Evolutionary conservation across 2,329 filamentous ascomycete species (phyloP).

Genomic region (Colletotrichum neosansevieriae): DNA sequence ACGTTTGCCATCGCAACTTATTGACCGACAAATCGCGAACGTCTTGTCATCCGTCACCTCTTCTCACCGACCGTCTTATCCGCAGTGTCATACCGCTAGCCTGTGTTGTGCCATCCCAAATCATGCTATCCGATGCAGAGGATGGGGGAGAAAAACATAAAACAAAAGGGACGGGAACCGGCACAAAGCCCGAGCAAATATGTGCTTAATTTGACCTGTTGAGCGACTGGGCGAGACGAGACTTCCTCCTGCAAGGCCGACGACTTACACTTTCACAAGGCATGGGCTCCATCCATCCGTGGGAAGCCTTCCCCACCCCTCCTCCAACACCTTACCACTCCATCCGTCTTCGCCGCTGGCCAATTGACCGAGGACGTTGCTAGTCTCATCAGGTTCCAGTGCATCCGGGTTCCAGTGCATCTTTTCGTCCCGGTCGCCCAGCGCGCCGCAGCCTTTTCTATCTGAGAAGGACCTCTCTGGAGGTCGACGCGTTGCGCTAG

Average conservation of each 20-base stretch:
- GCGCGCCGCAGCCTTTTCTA: constrained; percentile 9
- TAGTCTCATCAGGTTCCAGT: constrained; percentile 26
- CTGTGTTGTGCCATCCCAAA: not conserved
- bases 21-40: not conserved
- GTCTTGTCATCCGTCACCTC: not conserved
- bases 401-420: constrained; percentile 24
- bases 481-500: constrained; percentile 17
- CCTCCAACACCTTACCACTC: constrained; percentile 22
- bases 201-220: constrained; percentile 12
- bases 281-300: constrained; percentile 22
- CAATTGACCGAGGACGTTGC: constrained; percentile 14
- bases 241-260: constrained; percentile 21
- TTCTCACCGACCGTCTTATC: not conserved
- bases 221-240: constrained; percentile 13
- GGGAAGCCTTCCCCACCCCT: not conserved
- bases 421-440: not conserved
- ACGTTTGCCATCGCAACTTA: not conserved
- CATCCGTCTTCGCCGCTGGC: constrained; percentile 12
- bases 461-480: not conserved
- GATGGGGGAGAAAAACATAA: not conserved
- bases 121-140: not conserved
- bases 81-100: not conserved
- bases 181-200: constrained; percentile 1
- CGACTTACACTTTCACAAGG: constrained; percentile 30
- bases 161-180: not conserved